Evolutionary conservation across 371 early-diverging fungal species (phyloP).

Genomic region (Syncephalastrum sp.): DNA sequence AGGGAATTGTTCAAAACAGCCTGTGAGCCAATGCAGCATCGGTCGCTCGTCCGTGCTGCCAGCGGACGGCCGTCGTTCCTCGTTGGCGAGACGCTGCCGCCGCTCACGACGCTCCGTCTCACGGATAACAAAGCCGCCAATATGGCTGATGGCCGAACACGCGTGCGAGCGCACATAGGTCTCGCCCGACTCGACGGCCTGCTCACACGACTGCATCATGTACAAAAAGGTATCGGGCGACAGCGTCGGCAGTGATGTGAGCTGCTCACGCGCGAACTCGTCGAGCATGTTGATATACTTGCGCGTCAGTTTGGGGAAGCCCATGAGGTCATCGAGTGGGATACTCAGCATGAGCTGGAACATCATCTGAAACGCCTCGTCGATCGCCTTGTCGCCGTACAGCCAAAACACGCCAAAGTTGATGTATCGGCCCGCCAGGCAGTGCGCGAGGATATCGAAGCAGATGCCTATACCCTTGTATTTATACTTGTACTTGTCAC

Average conservation of each 20-base stretch:
- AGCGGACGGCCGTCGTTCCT: slow-evolving; percentile 11
- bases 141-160: slow-evolving; percentile 71
- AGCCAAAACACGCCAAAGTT: slow-evolving; percentile 92
- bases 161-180: slow-evolving; percentile 62
- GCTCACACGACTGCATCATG: slow-evolving; percentile 62
- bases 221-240: slow-evolving; percentile 53
- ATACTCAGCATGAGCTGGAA: slow-evolving; percentile 72
- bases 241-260: slow-evolving; percentile 58
- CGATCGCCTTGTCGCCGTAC: slow-evolving; percentile 85
- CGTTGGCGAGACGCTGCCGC: slow-evolving; percentile 5
- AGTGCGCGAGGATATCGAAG: slow-evolving; percentile 70
- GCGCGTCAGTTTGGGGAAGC: slow-evolving; percentile 62
- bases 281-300: slow-evolving; percentile 65
- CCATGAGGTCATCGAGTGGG: slow-evolving; percentile 73
- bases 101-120: slow-evolving; percentile 46
- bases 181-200: slow-evolving; percentile 56
- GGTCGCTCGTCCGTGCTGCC: slow-evolving; percentile 12
- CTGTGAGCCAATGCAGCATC: slow-evolving; percentile 52
- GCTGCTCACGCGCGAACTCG: slow-evolving; percentile 63
- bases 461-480: slow-evolving; percentile 82
- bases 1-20: slow-evolving; percentile 53
- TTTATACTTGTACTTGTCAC: slow-evolving; percentile 20
- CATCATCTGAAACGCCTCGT: slow-evolving; percentile 63
- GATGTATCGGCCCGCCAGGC: slow-evolving; percentile 81
- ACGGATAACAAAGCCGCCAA: slow-evolving; percentile 72